Evolutionary conservation across 2,329 filamentous ascomycete species (phyloP).

Genomic region (Exophiala sp.): DNA sequence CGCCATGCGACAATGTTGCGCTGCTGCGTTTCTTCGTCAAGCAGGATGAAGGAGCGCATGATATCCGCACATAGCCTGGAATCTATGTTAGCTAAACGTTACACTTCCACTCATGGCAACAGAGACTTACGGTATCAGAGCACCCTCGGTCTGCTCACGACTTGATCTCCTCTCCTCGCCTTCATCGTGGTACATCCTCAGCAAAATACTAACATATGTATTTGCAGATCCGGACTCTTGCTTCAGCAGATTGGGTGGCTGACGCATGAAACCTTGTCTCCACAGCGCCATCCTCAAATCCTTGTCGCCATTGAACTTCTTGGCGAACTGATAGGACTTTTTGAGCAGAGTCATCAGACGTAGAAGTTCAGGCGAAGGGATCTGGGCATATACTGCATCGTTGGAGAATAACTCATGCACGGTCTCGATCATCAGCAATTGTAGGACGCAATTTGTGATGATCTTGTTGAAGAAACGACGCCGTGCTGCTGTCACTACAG

Average conservation of each 20-base stretch:
- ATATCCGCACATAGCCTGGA: slow-evolving; percentile 82
- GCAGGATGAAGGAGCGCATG: slow-evolving; percentile 73
- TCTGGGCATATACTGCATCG: slow-evolving; percentile 87
- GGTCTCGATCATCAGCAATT: slow-evolving; percentile 98
- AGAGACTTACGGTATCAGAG: slow-evolving; percentile 69
- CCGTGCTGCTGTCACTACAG: slow-evolving; percentile 88
- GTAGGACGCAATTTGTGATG: slow-evolving; percentile 95
- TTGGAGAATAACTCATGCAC: slow-evolving; percentile 99
- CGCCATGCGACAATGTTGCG: slow-evolving; percentile 96
- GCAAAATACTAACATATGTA: slow-evolving; percentile 92
- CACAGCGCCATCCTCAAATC: slow-evolving; percentile 91
- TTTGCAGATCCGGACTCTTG: slow-evolving; percentile 90
- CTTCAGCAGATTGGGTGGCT: slow-evolving; percentile 94
- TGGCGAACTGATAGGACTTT: slow-evolving; percentile 93
- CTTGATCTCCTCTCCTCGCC: slow-evolving; percentile 75
- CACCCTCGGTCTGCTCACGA: slow-evolving; percentile 79
- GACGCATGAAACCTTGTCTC: slow-evolving; percentile 99
- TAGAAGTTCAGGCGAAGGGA: slow-evolving; percentile 83
- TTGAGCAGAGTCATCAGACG: slow-evolving; percentile 92
- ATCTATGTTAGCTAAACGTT: slow-evolving; percentile 1
- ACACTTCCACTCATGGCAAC: background rate
- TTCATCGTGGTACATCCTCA: slow-evolving; percentile 95
- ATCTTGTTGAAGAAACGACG: slow-evolving; percentile 98
- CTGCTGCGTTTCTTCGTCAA: slow-evolving; percentile 96
- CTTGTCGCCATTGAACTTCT: slow-evolving; percentile 96